Percentiles rank a stretch among this genome's conserved stretches.
Evolutionary conservation across 805 yeast species (phyloP).

Genomic region (Saccharomycopsis amapae): DNA sequence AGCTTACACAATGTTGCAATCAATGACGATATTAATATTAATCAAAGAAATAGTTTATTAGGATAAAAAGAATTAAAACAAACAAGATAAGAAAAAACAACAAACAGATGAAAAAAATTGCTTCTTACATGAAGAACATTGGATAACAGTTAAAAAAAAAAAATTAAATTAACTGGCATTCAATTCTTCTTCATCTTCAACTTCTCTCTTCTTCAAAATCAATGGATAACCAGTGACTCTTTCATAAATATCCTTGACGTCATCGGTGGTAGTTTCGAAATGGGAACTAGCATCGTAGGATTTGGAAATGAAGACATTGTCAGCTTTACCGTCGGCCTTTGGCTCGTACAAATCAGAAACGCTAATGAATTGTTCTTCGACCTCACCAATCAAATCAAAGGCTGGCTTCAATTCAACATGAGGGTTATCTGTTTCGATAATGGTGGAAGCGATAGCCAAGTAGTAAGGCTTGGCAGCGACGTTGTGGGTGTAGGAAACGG

Average conservation of each 20-base stretch:
- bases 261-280: slow-evolving; percentile 94
- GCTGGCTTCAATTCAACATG: slow-evolving; percentile 92
- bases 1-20: no score
- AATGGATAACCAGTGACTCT: slow-evolving; percentile 90
- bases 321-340: slow-evolving; percentile 68
- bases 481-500: slow-evolving; percentile 80
- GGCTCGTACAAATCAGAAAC: slow-evolving; percentile 90
- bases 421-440: slow-evolving; percentile 77
- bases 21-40: no score
- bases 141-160: background rate
- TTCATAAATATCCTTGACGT: slow-evolving; percentile 87
- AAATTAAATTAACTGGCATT: slow-evolving; percentile 14
- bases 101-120: background rate
- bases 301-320: slow-evolving; percentile 74
- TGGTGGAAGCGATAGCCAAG: slow-evolving; percentile 88
- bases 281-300: slow-evolving; percentile 94
- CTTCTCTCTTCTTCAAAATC: slow-evolving; percentile 70
- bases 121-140: background rate
- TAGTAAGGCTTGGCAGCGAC: slow-evolving; percentile 85
- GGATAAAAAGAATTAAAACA: no score
- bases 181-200: slow-evolving; percentile 53
- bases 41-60: no score
- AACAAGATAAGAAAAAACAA: no score
- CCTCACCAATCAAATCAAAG: slow-evolving; percentile 71
- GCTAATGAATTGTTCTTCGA: slow-evolving; percentile 84